Evolutionary conservation across 2,329 filamentous ascomycete genomes (phyloP).

Genomic region (Sarocladium oryzae): DNA sequence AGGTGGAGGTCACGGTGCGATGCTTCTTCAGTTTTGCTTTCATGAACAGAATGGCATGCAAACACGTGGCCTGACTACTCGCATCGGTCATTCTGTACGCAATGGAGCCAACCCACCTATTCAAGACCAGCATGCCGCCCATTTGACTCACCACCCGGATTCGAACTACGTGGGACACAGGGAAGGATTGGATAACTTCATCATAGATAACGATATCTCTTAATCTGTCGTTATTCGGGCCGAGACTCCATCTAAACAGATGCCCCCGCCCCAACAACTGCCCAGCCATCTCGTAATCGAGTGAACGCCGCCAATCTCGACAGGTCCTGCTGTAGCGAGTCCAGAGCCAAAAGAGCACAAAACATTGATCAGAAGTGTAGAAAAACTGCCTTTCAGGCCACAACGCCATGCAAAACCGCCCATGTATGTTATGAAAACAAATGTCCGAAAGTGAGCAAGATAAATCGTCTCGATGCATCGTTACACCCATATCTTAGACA

Average conservation of each 20-base stretch:
- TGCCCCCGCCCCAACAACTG: not conserved
- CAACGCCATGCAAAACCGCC: slow-evolving; percentile 8
- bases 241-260: not conserved
- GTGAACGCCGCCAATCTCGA: not conserved
- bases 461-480: not conserved
- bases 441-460: slow-evolving; percentile 5
- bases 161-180: too few species aligned
- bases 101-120: too few species aligned
- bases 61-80: too few species aligned
- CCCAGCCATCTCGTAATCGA: not conserved
- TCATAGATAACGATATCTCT: too few species aligned
- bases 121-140: too few species aligned
- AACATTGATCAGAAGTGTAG: not conserved
- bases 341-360: slow-evolving; percentile 1
- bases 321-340: slow-evolving; percentile 6
- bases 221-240: not conserved
- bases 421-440: slow-evolving; percentile 3
- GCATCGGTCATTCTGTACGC: too few species aligned
- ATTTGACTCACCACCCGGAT: too few species aligned
- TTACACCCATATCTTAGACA: slow-evolving; percentile 1
- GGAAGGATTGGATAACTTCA: too few species aligned
- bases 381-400: not conserved
- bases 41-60: too few species aligned
- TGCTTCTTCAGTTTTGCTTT: too few species aligned
- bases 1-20: too few species aligned